Evolutionary conservation across 2,329 filamentous ascomycete genomes (phyloP).

Genomic region (Tolypocladium ovalisporum): DNA sequence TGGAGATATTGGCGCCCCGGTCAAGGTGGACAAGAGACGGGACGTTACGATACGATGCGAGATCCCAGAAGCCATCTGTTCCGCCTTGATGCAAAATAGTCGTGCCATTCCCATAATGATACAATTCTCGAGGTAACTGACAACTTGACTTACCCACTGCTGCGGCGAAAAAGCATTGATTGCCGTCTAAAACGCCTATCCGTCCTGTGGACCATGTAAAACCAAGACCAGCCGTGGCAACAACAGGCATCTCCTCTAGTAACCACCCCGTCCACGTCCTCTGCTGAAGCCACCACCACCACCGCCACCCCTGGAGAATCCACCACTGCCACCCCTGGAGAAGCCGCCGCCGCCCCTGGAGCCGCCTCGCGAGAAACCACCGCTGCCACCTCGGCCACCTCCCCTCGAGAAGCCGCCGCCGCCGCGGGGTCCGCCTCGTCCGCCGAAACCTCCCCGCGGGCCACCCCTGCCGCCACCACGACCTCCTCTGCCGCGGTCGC

Average conservation of each 20-base stretch:
- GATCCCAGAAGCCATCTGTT: not conserved
- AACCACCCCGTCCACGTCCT: conserved; percentile 2
- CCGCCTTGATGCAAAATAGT: not conserved
- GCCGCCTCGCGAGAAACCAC: conserved; percentile 8
- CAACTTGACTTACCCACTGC: conserved; percentile 7
- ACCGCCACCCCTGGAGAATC: too few species aligned
- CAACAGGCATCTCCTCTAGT: not conserved
- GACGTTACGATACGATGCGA: not conserved
- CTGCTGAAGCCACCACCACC: conserved; percentile 17
- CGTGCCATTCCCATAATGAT: conserved; percentile 3
- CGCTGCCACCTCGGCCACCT: conserved; percentile 16
- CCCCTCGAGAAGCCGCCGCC: conserved; percentile 21
- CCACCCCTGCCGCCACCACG: conserved; percentile 18
- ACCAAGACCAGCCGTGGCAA: conserved; percentile 3
- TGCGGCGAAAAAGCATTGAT: conserved; percentile 3
- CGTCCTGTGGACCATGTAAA: conserved; percentile 2
- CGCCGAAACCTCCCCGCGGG: conserved; percentile 22
- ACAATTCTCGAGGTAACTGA: not conserved
- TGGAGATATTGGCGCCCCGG: not conserved
- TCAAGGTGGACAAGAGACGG: not conserved
- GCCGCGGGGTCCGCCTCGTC: conserved; percentile 29
- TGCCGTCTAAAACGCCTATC: conserved; percentile 4
- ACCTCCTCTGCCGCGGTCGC: conserved; percentile 21
- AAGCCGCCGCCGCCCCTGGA: conserved; percentile 19
- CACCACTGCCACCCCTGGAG: conserved; percentile 14